A percentile compares a stretch with the other conserved stretches of the same genome.
phyloP scores from a whole-genome alignment of 78 protist species.

The Abeoforma whisleri region DNA sequence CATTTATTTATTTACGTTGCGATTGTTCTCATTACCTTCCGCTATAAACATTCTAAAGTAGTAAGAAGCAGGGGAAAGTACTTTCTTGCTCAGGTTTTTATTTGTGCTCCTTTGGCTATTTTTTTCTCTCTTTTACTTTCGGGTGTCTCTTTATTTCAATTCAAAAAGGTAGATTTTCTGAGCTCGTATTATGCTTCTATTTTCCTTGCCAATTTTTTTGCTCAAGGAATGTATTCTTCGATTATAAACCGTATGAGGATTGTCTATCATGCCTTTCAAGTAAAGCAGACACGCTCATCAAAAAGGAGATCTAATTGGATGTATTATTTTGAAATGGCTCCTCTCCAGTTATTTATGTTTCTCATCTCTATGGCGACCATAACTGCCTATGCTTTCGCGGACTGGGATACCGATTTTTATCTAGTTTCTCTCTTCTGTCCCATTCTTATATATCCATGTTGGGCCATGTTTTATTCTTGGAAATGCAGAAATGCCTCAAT shows the following conservation, averaged over 20 bases:
- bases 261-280: not conserved
- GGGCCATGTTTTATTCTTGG: not conserved
- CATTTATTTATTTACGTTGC: not conserved
- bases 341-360: not conserved
- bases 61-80: not conserved
- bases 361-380: not conserved
- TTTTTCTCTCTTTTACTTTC: not conserved
- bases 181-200: not conserved
- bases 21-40: not conserved
- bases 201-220: not conserved
- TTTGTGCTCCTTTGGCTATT: not conserved
- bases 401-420: not conserved
- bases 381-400: not conserved
- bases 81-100: not conserved
- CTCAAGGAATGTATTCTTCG: not conserved
- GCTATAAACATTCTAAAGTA: not conserved
- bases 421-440: not conserved
- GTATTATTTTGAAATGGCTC: not conserved
- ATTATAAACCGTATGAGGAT: not conserved
- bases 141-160: not conserved
- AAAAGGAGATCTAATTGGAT: too few relatives aligned
- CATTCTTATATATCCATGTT: not conserved
- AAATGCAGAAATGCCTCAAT: not conserved
- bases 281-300: too few relatives aligned
- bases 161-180: not conserved